A percentile compares a stretch with the other conserved stretches of the same genome.
These are phyloP conservation scores for Metschnikowia arizonensis DNA, from an alignment of 805 yeast species.

Conservation along the genomic window DNA sequence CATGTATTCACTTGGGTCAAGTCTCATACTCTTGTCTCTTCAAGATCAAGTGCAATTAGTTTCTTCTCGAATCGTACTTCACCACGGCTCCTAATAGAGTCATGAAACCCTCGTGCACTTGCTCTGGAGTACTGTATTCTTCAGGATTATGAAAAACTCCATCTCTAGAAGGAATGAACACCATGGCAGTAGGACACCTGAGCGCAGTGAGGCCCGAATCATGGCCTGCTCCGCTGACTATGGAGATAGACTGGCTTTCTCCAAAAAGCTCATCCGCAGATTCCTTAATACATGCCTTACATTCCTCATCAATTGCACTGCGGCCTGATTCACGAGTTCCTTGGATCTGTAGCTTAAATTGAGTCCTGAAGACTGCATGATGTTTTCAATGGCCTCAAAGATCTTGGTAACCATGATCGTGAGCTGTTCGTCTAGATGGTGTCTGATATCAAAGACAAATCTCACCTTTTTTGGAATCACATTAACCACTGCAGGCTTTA, in stretches of 20 bases:
- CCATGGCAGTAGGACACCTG: constrained; percentile 67
- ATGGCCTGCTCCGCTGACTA: constrained; percentile 71
- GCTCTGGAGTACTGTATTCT: constrained; percentile 63
- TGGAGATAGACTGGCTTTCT: constrained; percentile 38
- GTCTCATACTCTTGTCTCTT: no score
- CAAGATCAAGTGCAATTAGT: no score
- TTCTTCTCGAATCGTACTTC: constrained; percentile 24
- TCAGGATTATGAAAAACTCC: constrained; percentile 66
- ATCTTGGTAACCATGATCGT: constrained; percentile 35
- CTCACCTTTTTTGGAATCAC: constrained; percentile 61
- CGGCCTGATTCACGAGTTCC: constrained; percentile 47
- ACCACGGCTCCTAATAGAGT: constrained; percentile 48
- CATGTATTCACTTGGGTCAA: no score
- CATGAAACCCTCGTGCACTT: constrained; percentile 55
- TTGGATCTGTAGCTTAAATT: constrained; percentile 39
- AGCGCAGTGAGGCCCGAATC: constrained; percentile 60
- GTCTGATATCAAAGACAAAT: constrained; percentile 61
- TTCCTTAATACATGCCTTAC: constrained; percentile 48
- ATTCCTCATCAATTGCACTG: constrained; percentile 50
- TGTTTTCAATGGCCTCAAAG: constrained; percentile 32
- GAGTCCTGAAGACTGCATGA: constrained; percentile 30
- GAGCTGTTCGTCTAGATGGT: constrained; percentile 43
- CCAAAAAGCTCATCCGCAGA: constrained; percentile 52
- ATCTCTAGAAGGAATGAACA: constrained; percentile 64
- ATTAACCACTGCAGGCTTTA: constrained; percentile 60